Conservation (phyloP, 1,284 basidiomycete species). For the Phlebopus sp. region DNA sequence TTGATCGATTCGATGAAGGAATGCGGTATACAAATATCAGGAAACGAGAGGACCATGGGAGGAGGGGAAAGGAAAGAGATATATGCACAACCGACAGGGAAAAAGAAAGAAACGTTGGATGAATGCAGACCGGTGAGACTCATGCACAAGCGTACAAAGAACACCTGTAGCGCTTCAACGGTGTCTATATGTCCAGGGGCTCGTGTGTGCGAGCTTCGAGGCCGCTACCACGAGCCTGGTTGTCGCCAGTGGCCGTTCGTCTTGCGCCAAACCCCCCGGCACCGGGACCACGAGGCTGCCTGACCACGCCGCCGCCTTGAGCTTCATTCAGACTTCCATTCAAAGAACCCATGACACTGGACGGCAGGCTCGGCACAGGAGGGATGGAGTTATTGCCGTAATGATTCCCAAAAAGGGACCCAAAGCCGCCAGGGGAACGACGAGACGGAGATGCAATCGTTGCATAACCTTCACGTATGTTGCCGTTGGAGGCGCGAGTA, state of each 20-base stretch:
- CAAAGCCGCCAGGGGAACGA: constrained; percentile 66
- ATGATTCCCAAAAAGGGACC: constrained; percentile 57
- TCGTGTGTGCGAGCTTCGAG: constrained; percentile 81
- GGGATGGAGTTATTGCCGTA: constrained; percentile 49
- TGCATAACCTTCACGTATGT: constrained; percentile 89
- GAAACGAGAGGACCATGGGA: constrained; percentile 5
- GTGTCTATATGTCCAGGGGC: constrained; percentile 70
- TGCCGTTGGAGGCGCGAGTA: constrained; percentile 84
- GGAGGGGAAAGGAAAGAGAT: constrained; percentile 8
- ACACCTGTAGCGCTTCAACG: constrained; percentile 3
- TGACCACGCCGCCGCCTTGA: constrained; percentile 58
- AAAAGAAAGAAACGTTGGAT: not conserved
- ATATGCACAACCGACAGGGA: not conserved
- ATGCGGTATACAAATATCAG: constrained; percentile 31
- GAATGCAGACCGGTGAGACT: constrained; percentile 14
- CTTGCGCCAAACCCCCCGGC: constrained; percentile 66
- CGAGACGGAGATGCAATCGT: constrained; percentile 81
- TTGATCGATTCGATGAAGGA: constrained; percentile 13
- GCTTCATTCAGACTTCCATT: constrained; percentile 41
- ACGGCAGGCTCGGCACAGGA: constrained; percentile 74
- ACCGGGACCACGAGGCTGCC: constrained; percentile 79
- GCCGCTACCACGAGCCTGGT: constrained; percentile 53
- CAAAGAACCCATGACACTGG: constrained; percentile 46
- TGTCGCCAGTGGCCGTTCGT: constrained; percentile 53
- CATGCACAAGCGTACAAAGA: constrained; percentile 24